Base-by-base conservation (phyloP, 1,139 yeast genomes). In the Casaregolazyma suthepensis region DNA sequence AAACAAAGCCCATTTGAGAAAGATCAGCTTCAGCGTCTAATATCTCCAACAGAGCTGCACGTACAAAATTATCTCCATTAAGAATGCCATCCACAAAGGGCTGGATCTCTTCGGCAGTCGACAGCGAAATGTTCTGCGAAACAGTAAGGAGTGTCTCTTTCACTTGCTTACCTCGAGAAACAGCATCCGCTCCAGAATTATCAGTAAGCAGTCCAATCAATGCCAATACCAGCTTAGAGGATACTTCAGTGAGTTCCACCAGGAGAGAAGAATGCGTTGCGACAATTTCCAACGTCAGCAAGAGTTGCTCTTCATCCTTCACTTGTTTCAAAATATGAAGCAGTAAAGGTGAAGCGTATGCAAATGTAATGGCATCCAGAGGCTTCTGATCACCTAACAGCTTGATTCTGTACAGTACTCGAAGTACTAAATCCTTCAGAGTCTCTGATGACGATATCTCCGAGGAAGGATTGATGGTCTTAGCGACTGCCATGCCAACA, bases 1-100 rank as follows among this genome's bases (percentile, higher is more conserved):
- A 31, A 26, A 85, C 76, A 55, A 79, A 80, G 6, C 73, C 71
- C 65, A 80, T 62, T 46, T 73, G 76, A 0, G 81, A 76, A n/a
- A 93, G 71, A 58, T 90, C 96, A 61, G 90, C 85, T 64, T 93
- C 97, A 52, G 88, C 80, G 66, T 93, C 98, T 47, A 94, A 69
- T 9, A 85, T 85, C 67, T 93, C 97, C 59, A 94, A 75, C 45
- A 91, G 79, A 1, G 96, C 79, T 10, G 83, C 76, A 59, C 96
- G 82, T 9, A 90, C 94, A 70, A 87, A 86, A 5, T 75, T 71
- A 56, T 83, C 85, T 0, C 88, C 78, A 0, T 86, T 75, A 38
- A 87, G 69, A 15, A 87, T 67, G 47, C 80, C 81, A n/a, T 75
- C 71, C 46, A 89, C 71, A 50, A 91, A 71, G 13, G 85, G 71